Conservation (phyloP, 2,329 filamentous ascomycete species). For the Ambrosiella cleistominuta region DNA sequence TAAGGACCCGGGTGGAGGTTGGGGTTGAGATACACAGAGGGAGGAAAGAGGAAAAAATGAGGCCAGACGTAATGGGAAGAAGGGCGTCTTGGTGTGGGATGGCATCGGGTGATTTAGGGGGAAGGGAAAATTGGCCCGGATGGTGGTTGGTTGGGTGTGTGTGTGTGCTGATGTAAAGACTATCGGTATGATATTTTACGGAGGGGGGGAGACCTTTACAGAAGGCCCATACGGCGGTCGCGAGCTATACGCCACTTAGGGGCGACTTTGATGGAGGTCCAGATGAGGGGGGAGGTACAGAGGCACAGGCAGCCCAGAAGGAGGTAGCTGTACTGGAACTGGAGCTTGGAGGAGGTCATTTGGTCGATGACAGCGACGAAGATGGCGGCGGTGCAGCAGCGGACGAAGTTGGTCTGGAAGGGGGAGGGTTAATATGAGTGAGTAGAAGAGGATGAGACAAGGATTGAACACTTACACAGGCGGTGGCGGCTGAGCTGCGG, state of each 20-base stretch:
- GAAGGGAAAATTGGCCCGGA: too few relatives aligned
- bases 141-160: too few relatives aligned
- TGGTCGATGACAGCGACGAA: constrained; percentile 18
- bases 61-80: too few relatives aligned
- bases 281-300: constrained; percentile 15
- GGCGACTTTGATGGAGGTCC: constrained; percentile 15
- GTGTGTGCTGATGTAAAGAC: neutral
- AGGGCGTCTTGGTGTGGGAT: too few relatives aligned
- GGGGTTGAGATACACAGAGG: too few relatives aligned
- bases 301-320: constrained; percentile 15
- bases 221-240: neutral
- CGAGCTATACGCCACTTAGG: constrained; percentile 14
- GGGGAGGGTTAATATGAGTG: neutral
- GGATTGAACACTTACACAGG: constrained; percentile 15
- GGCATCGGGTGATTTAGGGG: too few relatives aligned
- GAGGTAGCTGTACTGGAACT: constrained; percentile 15
- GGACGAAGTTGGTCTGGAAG: constrained; percentile 17
- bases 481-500: constrained; percentile 18
- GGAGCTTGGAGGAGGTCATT: constrained; percentile 15
- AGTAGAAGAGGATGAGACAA: neutral
- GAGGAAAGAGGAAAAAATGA: too few relatives aligned
- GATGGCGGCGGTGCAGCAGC: constrained; percentile 18
- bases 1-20: too few relatives aligned
- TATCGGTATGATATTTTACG: neutral
- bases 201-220: neutral